Base-by-base conservation (phyloP, 768 basidiomycete genomes). In the Infundibulicybe gibba region DNA sequence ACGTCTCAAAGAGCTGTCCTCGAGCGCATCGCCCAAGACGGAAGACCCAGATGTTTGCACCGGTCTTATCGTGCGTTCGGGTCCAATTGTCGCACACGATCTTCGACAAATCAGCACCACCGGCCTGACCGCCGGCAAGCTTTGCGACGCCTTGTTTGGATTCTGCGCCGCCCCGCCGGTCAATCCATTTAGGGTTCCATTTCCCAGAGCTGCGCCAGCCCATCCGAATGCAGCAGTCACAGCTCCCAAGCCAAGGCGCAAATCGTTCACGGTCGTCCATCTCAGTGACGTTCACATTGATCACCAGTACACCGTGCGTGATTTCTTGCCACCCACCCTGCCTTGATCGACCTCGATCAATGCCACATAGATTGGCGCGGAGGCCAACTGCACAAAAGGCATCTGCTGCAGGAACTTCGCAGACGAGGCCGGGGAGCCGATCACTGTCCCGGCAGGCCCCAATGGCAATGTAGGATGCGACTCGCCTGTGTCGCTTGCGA, bases 211-310 rank as follows among this genome's bases (percentile, higher is more conserved):
- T 3, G 56, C 67, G 8, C 74, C 77, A 1, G 45, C 58, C 1
- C 59, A 61, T 12, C 68, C 69, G 3, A 66, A 64, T 39, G 49
- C 48, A 1, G 69, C 66, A 48, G 52, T 45, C n/a, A n/a, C n/a
- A 3, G 72, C 72, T 3, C 59, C 56, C 1, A 72, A 8, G 8
- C 25, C 25, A 25, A 25, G 76, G 5, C 67, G 64, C 41, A 17
- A 63, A 16, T 74, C 80, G 1, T 74, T 83, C 56, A 71, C 78
- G 51, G 77, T 83, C 8, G 72, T 74, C 0, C 83, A 85, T 55
- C 74, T 85, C 57, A 80, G 77, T 53, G 83, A 83, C 55, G 75
- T 76, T 4, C 83, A 85, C 52, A 76, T 85, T 32, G 83, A 83
- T 53, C 65, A 79, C 25, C 53, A 69, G 6, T 83, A 83, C 54